Evolutionary conservation across 1,284 basidiomycete genomes (phyloP), one percentile per base, ranked within the genome.

Genomic region (Pseudozyma sp.): DNA sequence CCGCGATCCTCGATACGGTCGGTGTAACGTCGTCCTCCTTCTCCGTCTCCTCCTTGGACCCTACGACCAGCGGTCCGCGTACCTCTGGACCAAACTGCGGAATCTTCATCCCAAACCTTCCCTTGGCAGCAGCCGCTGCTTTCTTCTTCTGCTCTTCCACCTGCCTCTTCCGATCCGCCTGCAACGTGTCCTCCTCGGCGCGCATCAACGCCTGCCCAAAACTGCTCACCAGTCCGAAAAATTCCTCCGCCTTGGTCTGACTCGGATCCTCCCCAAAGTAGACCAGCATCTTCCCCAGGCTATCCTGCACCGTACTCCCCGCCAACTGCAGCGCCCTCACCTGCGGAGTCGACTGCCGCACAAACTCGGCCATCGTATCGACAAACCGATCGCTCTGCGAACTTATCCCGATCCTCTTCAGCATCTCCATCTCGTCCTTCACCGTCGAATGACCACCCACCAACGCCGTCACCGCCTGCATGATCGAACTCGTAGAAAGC

Each of bases 171-270:
- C 64, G 39, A 30, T 81, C 80, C 30, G 67, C 70, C 54, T 79
- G 75, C 51, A 79, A 43, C n/a, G 71, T 77, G 16, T 81, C 80
- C 24, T 78, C 80, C 43, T 81, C 80, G 0, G 80, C 80, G 4
- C 78, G 62, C 80, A 81, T 81, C 46, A 81, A 46, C 7, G 69
- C 68, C 44, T 81, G 80, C 2, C 78, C 80, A 24, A 81, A 81
- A 34, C 67, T 71, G 44, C 71, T 60, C 16, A 81, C 50, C 37
- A 74, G 44, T 2, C 60, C 64, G 55, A 81, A 81, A 43, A 81
- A 81, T 29, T 80, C 80, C 37, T 81, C 80, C 10, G 78, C 63
- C 54, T 76, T 80, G 7, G 75, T 72, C 54, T 73, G 56, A 29
- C 48, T 50, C 5, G 78, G 47, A 51, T 80, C 76, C 48, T 80